Conservation (phyloP, 768 basidiomycete genomes). For the Lactarius hengduanensis region DNA sequence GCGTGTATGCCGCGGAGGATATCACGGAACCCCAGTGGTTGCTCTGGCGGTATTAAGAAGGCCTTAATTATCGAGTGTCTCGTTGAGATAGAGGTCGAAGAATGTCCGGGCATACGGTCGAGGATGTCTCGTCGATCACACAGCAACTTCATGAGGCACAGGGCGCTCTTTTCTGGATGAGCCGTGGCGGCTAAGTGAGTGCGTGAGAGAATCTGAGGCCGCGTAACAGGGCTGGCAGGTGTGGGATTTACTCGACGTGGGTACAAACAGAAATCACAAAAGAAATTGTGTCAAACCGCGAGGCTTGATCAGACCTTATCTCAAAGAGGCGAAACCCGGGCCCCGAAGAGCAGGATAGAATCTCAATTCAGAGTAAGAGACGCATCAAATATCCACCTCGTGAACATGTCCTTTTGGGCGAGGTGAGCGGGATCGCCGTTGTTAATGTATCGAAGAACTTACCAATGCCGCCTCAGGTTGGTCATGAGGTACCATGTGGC, state of each 20-base stretch:
- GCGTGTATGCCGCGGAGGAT: slow-evolving; percentile 16
- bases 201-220: neutral
- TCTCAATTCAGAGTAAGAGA: slow-evolving; percentile 41
- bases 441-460: slow-evolving; percentile 32
- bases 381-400: slow-evolving; percentile 54
- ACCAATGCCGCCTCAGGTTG: slow-evolving; percentile 86
- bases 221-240: neutral
- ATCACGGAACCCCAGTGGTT: slow-evolving; percentile 10
- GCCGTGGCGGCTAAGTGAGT: neutral
- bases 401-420: slow-evolving; percentile 52
- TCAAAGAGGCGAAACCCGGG: neutral
- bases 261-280: neutral
- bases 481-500: slow-evolving; percentile 90
- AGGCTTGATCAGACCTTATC: slow-evolving; percentile 8
- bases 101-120: neutral
- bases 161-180: neutral
- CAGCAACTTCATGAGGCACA: neutral
- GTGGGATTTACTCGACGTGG: neutral
- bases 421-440: slow-evolving; percentile 10
- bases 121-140: neutral
- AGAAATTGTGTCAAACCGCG: neutral
- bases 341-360: neutral
- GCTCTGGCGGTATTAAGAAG: slow-evolving; percentile 5
- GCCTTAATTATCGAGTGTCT: slow-evolving; percentile 1
- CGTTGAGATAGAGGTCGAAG: neutral